These are phyloP conservation scores for Flueggea neowawraea DNA, from an alignment of 441 rosid species.

Conservation along the genomic window DNA sequence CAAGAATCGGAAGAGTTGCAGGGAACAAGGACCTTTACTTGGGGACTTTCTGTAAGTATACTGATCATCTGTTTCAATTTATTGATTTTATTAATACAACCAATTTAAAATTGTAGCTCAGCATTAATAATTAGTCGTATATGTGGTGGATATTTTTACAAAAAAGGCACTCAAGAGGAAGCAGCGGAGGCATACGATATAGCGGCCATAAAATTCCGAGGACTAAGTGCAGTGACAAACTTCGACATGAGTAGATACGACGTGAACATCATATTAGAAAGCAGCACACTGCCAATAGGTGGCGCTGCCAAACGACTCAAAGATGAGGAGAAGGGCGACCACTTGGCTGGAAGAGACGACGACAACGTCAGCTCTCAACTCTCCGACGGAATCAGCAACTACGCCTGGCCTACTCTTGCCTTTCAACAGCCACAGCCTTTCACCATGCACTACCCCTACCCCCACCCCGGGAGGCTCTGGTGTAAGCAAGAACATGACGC, in stretches of 20 bases:
- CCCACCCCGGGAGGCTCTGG: conserved; percentile 50
- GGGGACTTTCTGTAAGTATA: conserved; percentile 80
- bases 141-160: neutral
- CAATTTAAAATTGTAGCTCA: neutral
- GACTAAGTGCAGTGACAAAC: conserved; percentile 90
- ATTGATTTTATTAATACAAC: too few relatives aligned
- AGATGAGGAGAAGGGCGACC: conserved; percentile 33
- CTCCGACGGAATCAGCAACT: too few relatives aligned
- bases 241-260: conserved; percentile 92
- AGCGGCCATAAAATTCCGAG: conserved; percentile 94
- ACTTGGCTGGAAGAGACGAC: too few relatives aligned
- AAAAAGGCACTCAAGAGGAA: conserved; percentile 93
- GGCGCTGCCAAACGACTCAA: conserved; percentile 67
- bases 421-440: conserved; percentile 36
- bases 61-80: too few relatives aligned
- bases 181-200: conserved; percentile 99
- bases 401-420: too few relatives aligned
- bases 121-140: conserved; percentile 3
- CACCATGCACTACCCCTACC: conserved; percentile 37
- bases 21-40: conserved; percentile 98
- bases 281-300: conserved; percentile 81
- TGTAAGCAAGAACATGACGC: conserved; percentile 69
- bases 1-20: conserved; percentile 96
- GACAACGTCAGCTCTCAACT: too few relatives aligned
- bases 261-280: conserved; percentile 79